Evolutionary conservation across 352 stramenopile species (phyloP), one percentile per base, ranked within the genome.

Genomic region (Stephanocyclus meneghinianus): DNA sequence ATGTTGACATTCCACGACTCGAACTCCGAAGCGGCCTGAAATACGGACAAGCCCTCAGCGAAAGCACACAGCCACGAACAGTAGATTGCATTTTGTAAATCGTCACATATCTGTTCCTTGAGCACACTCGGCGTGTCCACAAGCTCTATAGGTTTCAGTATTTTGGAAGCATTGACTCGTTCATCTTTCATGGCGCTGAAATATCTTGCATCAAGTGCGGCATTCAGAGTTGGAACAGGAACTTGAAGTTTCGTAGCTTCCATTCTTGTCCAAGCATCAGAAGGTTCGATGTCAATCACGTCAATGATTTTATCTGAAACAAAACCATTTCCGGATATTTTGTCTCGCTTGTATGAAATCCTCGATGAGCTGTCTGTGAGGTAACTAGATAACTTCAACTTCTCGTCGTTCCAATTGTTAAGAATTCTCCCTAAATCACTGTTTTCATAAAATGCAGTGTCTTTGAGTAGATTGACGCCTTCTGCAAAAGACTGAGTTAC

Each of bases 261-360:
- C 59, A 84, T 71, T 10, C 64, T 74, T 44, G 66, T 62, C 77
- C 77, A 80, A 13, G 77, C 66, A 72, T 84, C 77, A 3, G 71
- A 63, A 3, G 37, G 21, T 44, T 84, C 65, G 47, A 64, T 72
- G 11, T 74, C 64, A 13, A 76, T 65, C 11, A 26, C 30, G 21
- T 84, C 77, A 29, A 79, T 21, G n/a, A 84, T 84, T 44, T 80
- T 74, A 70, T 84, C 71, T 35, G 71, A 40, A 0, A 84, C 66
- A 53, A 74, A 74, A 48, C 70, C 71, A 15, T 69, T 65, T 44
- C 73, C 73, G 13, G 71, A 76, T 11, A 84, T 40, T 11, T 69
- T 47, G 60, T 80, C 77, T 47, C 77, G 63, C 45, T 84, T 84
- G 77, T 84, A 84, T 64, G 51, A 74, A 30, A 84, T 80, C 32